Evolutionary conservation across 768 basidiomycete species (phyloP).

Genomic region (Podaxis mareebaensis): DNA sequence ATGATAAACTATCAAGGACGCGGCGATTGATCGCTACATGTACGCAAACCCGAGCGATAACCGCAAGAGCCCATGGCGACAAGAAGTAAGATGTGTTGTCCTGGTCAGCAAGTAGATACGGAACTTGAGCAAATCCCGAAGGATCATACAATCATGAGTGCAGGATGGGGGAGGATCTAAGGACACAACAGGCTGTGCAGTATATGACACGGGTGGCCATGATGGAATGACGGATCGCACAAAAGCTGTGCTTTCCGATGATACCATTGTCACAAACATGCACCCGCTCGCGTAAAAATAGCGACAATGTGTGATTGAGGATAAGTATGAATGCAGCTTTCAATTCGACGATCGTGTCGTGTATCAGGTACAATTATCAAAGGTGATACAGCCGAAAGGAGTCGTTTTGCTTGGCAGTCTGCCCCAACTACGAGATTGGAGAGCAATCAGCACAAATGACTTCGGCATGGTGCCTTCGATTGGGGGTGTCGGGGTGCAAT

Average conservation of each 20-base stretch:
- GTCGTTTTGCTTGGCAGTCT: neutral
- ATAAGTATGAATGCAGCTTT: neutral
- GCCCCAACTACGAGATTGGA: neutral
- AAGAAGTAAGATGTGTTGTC: neutral
- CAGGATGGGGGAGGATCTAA: neutral
- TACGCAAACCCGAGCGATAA: neutral
- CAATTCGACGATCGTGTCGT: neutral
- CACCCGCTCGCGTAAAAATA: neutral
- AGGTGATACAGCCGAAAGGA: neutral
- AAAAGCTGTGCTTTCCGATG: constrained; percentile 8
- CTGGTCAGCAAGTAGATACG: neutral
- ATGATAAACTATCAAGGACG: neutral
- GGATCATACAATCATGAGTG: neutral
- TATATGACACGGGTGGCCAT: neutral
- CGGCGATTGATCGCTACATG: neutral
- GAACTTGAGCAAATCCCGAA: neutral
- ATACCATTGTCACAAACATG: neutral
- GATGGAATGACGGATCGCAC: constrained; percentile 4
- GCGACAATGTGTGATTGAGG: neutral
- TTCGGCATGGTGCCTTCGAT: neutral
- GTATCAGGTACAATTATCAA: neutral
- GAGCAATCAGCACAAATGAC: neutral
- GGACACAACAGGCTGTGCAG: neutral
- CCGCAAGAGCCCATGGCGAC: neutral
- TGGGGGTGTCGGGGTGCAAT: neutral